Evolutionary conservation across 345 rosid species (phyloP).

Genomic region (Garcia nutans): DNA sequence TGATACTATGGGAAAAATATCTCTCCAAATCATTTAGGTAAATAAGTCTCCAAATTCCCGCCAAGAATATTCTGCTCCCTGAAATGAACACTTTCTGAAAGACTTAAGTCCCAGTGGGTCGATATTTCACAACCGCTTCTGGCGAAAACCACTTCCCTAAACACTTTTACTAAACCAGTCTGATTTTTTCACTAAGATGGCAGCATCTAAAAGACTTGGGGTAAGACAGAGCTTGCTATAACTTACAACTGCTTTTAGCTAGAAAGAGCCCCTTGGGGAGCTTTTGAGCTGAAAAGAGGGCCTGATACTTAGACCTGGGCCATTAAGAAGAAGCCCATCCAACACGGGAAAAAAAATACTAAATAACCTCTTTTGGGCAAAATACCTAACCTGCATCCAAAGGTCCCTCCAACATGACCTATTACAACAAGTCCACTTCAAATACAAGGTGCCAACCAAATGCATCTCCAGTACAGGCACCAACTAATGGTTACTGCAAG

Average conservation of each 20-base stretch:
- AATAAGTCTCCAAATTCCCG: not conserved
- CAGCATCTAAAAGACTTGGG: not conserved
- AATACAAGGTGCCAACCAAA: not conserved
- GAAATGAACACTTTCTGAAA: not conserved
- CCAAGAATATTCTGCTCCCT: not conserved
- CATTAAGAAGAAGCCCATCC: not conserved
- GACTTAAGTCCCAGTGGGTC: not conserved
- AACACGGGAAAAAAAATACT: not conserved
- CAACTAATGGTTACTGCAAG: not conserved
- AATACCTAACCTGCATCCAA: not conserved
- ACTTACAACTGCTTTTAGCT: not conserved
- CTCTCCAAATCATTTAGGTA: not conserved
- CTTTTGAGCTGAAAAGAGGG: not conserved
- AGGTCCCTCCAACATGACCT: not conserved
- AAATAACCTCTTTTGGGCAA: not conserved
- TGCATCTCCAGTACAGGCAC: not conserved
- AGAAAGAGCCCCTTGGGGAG: not conserved
- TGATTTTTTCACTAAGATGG: not conserved
- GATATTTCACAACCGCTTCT: not conserved
- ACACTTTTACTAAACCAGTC: not conserved
- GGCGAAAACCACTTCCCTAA: not conserved
- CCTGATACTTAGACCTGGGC: not conserved
- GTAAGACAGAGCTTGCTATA: not conserved
- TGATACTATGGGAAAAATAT: not conserved
- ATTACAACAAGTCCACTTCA: not conserved